phyloP scores from a whole-genome alignment of 208 protist genomes.

The Crithidia acanthocephali region DNA sequence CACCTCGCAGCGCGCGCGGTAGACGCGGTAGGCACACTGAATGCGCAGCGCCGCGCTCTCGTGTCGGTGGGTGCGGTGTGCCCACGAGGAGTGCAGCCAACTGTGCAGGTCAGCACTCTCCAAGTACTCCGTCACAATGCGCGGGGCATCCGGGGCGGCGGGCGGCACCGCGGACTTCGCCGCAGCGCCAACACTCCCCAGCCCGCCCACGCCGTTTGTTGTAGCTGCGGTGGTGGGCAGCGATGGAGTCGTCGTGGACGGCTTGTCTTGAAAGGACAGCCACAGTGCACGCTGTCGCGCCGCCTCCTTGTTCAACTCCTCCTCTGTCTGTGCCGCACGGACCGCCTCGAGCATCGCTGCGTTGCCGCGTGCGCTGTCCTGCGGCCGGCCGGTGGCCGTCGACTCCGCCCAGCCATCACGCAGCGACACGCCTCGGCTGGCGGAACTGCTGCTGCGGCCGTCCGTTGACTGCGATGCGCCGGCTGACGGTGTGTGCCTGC shows the following conservation, averaged over 20 bases:
- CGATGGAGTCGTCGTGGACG: not conserved
- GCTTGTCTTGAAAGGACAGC: constrained; percentile 35
- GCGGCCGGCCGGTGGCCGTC: not conserved
- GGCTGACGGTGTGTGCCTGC: not conserved
- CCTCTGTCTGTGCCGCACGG: not conserved
- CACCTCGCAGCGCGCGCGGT: constrained; percentile 46
- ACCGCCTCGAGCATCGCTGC: not conserved
- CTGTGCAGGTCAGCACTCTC: constrained; percentile 46
- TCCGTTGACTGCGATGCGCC: not conserved
- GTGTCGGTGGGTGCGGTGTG: constrained; percentile 76
- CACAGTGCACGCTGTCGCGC: constrained; percentile 39
- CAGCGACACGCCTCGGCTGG: not conserved
- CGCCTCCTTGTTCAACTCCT: constrained; percentile 12
- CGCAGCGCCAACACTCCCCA: no score
- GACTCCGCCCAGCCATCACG: not conserved
- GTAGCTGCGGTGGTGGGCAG: constrained; percentile 2
- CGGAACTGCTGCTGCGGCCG: not conserved
- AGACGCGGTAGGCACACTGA: constrained; percentile 75
- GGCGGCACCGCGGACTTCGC: no score
- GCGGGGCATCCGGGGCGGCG: constrained; percentile 3
- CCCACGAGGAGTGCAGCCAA: constrained; percentile 73
- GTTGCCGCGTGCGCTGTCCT: not conserved
- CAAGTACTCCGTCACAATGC: constrained; percentile 53
- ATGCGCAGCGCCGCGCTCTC: constrained; percentile 84
- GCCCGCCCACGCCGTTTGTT: not conserved